A percentile compares a stretch with the other conserved stretches of the same genome.
phyloP scores from a whole-genome alignment of 108 stramenopile species.

The Licmophora abbreviata region DNA sequence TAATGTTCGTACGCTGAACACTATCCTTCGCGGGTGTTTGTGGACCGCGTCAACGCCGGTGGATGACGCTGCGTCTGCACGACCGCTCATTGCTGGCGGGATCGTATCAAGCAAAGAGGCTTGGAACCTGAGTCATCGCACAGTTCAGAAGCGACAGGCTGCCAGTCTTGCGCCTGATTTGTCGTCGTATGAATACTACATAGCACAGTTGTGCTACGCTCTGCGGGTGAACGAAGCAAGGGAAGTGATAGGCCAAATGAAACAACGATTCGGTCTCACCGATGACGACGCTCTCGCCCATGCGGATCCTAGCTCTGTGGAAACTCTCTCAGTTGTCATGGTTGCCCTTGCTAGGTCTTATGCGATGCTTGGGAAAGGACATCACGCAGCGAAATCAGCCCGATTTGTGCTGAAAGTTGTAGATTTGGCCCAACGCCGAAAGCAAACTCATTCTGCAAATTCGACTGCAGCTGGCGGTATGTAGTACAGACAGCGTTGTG shows the following conservation, averaged over 20 bases:
- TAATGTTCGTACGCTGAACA: constrained; percentile 78
- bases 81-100: constrained; percentile 57
- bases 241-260: constrained; percentile 42
- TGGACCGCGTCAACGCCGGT: constrained; percentile 61
- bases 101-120: constrained; percentile 60
- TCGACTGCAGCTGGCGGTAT: not conserved
- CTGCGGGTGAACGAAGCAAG: constrained; percentile 43
- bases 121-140: constrained; percentile 18
- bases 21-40: constrained; percentile 71
- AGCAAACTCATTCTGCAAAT: not conserved
- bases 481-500: not conserved
- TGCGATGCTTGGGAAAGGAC: constrained; percentile 40
- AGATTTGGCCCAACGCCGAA: not conserved
- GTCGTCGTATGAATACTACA: constrained; percentile 80
- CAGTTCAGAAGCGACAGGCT: not conserved
- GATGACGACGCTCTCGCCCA: too few relatives aligned
- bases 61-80: too few relatives aligned
- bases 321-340: constrained; percentile 49
- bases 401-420: constrained; percentile 10
- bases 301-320: constrained; percentile 41
- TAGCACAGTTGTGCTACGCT: constrained; percentile 63
- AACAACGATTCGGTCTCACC: constrained; percentile 24
- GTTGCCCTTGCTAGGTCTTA: constrained; percentile 50
- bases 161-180: constrained; percentile 29
- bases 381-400: constrained; percentile 20